Evolutionary conservation across 169 alveolate species (phyloP).

Genomic region (Blepharisma undulans): DNA sequence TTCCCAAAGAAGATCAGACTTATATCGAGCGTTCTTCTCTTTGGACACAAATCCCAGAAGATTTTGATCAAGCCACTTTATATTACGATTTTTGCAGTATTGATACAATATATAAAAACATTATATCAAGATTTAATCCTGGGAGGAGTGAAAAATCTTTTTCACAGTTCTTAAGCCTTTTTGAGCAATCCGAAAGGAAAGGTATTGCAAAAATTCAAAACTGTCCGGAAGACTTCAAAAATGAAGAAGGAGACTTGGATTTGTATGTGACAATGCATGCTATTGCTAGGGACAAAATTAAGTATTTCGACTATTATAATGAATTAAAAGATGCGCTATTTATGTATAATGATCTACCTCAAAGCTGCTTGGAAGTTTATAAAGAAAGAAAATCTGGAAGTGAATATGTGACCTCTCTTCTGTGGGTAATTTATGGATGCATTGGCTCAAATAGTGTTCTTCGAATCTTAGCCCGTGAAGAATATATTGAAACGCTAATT

Average conservation of each 20-base stretch:
- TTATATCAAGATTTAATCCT: not conserved
- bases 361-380: not conserved
- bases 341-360: not conserved
- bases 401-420: not conserved
- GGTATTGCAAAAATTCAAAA: not conserved
- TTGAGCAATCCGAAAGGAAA: not conserved
- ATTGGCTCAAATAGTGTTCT: not conserved
- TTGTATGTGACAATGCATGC: no score
- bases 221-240: not conserved
- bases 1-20: not conserved
- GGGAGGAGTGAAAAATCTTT: not conserved
- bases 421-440: not conserved
- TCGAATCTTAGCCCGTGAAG: not conserved
- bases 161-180: not conserved
- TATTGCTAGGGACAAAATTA: no score
- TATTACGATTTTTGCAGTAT: conserved; percentile 11
- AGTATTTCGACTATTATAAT: not conserved
- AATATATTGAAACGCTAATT: not conserved
- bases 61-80: not conserved
- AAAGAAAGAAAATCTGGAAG: not conserved
- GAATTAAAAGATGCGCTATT: not conserved
- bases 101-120: not conserved
- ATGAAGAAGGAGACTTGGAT: not conserved
- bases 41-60: not conserved
- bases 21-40: not conserved